Conservation (phyloP, 176 grass and related monocot species). For the Aechmea fasciata region DNA sequence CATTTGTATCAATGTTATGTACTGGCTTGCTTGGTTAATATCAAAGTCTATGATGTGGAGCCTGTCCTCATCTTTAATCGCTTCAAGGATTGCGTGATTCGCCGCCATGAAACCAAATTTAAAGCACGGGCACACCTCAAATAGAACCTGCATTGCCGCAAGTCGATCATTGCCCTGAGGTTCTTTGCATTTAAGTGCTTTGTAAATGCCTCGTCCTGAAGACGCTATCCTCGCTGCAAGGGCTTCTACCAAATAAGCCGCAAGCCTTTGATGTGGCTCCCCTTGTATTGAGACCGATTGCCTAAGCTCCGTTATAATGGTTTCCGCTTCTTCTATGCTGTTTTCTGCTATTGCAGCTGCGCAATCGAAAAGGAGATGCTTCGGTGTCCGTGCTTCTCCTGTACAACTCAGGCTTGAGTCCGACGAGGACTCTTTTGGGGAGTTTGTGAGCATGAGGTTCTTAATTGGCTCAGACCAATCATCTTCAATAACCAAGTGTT, state of each 20-base stretch:
- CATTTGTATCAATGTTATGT: slow-evolving; percentile 59
- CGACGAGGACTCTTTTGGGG: too few relatives aligned
- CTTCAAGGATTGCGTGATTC: slow-evolving; percentile 71
- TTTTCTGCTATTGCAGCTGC: slow-evolving; percentile 65
- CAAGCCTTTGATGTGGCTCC: slow-evolving; percentile 59
- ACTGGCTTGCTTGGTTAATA: slow-evolving; percentile 68
- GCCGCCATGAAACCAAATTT: slow-evolving; percentile 85
- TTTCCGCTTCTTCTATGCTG: slow-evolving; percentile 16
- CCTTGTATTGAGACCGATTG: slow-evolving; percentile 63
- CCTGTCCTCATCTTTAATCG: slow-evolving; percentile 50
- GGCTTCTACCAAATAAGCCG: slow-evolving; percentile 80
- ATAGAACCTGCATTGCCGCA: slow-evolving; percentile 68
- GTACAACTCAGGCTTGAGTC: too few relatives aligned
- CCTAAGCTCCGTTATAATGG: slow-evolving; percentile 51
- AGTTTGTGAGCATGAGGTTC: too few relatives aligned
- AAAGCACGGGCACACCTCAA: slow-evolving; percentile 67
- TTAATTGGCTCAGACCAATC: background rate
- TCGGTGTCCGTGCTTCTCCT: slow-evolving; percentile 11
- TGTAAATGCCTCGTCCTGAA: slow-evolving; percentile 57
- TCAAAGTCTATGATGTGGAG: slow-evolving; percentile 85
- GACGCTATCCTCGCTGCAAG: slow-evolving; percentile 50
- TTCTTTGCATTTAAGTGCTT: slow-evolving; percentile 73
- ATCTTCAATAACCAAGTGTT: background rate
- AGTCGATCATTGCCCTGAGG: slow-evolving; percentile 52
- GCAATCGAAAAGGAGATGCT: slow-evolving; percentile 55